Evolutionary conservation across 139 green algal species (phyloP).

Genomic region (Auxenochlorella protothecoides): DNA sequence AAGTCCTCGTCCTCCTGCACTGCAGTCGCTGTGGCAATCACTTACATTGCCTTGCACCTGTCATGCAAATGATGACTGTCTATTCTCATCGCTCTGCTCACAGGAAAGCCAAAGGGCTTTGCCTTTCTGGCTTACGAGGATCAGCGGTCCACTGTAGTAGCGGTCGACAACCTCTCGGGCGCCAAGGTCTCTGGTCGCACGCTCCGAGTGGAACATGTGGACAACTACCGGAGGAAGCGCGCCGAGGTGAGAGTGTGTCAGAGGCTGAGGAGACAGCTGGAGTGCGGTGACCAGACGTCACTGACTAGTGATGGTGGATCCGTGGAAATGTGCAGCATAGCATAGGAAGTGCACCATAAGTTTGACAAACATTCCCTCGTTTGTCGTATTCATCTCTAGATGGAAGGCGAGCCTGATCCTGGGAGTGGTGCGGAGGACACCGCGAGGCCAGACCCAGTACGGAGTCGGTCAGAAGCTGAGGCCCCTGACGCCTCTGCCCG

Average conservation of each 20-base stretch:
- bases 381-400: constrained; percentile 8
- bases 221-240: constrained; percentile 86
- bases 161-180: constrained; percentile 96
- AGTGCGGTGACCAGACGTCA: too few species aligned
- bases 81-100: too few species aligned
- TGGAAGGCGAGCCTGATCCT: constrained; percentile 29
- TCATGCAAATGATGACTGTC: too few species aligned
- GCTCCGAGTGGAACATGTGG: constrained; percentile 90
- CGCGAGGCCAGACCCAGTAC: too few species aligned
- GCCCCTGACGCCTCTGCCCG: too few species aligned
- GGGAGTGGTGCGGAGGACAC: constrained; percentile 7
- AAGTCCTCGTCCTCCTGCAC: not conserved
- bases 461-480: too few species aligned
- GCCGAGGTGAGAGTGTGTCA: constrained; percentile 42
- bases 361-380: not conserved
- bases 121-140: constrained; percentile 96
- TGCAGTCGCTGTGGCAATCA: not conserved
- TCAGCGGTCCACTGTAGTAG: constrained; percentile 90
- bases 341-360: too few species aligned
- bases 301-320: not conserved
- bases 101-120: constrained; percentile 77
- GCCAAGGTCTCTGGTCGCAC: constrained; percentile 65
- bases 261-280: too few species aligned
- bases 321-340: not conserved
- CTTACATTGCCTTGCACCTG: too few species aligned